Evolutionary conservation across 345 rosid genomes (phyloP), one percentile per base, ranked within the genome.

Genomic region (Gossypium australe): DNA sequence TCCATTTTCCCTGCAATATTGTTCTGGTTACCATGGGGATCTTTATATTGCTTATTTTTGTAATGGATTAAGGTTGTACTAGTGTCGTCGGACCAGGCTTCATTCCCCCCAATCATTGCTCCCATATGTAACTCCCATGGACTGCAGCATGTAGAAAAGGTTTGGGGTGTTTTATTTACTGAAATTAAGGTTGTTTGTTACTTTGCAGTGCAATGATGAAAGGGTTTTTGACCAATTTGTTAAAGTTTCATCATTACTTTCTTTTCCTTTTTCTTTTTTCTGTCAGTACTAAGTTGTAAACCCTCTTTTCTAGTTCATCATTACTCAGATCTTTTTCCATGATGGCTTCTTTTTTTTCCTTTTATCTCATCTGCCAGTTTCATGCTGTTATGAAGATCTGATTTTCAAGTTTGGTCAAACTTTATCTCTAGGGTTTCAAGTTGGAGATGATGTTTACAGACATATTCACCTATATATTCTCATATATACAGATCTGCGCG

Each of bases 21-120:
- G 41, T 34, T 34, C 7, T 34, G 41, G 1, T 34, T 4, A 3
- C 1, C 7, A 6, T 34, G 41, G 41, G 41, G 41, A 34, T 34
- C 41, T 34, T 34, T 34, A 34, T 34, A 34, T 34, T 34, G 7
- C 41, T 34, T 34, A 1, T 34, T 34, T 34, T 25, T 14, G 58
- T 14, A 61, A 60, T 18, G 61, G 57, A 61, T 65, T 58, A 70
- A 69, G 66, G 61, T 24, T 78, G 8, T 67, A 68, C 65, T 71
- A 78, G 97, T 16, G 92, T 86, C 88, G 85, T 92, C 94, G 97
- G 97, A 92, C 97, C 97, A 92, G 97, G 97, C 97, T 92, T 92
- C 94, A 90, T 90, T 88, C 95, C 95, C 92, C 95, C 90, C 91
- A 92, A 90, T 85, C 80, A 60, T 78, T 81, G 86, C 89, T 87